Evolutionary conservation across 2,329 filamentous ascomycete genomes (phyloP), one percentile per base, ranked within the genome.

Genomic region (Dactylonectria estremocensis): DNA sequence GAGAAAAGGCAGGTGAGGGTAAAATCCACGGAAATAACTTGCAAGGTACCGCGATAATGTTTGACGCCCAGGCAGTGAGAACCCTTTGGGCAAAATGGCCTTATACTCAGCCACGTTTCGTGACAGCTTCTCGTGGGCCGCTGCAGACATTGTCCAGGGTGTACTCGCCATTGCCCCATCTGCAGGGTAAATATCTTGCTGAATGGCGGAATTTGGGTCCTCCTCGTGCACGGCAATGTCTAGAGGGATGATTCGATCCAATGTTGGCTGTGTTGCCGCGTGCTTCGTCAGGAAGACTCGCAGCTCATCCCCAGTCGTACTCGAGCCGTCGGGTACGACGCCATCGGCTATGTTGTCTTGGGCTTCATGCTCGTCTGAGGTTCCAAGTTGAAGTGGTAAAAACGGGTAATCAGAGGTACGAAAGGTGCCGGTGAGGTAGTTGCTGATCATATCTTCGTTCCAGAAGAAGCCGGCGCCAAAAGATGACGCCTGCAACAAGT

Each of bases 1-100:
- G 11, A 87, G 82, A 65, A 87, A 87, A 3, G 85, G 85, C 54
- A 87, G 79, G 73, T 86, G 85, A 54, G 85, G 83, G 56, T 86
- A 85, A 59, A 86, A 77, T 13, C 85, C 84, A 61, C 84, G 85
- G 49, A 87, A 82, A 74, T 86, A 87, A 11, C 83, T 83, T n/a
- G 85, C 84, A 65, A 87, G 79, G 66, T 85, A 86, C 11, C 84
- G 79, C 46, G 83, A 84, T 35, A 87, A 71, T 0, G 82, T 80
- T 74, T 86, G 83, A 35, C 82, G 80, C 18, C 85, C 85, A 4
- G 85, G 85, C n/a, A 84, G 80, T 28, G 81, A 77, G 67, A 86
- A 87, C 1, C 79, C 79, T 60, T 81, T 81, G 10, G 84, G 84
- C 49, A 86, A 80, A 57, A 84, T 77, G 67, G 80, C 28, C n/a